These are phyloP conservation scores for Coniophora puteana DNA, from an alignment of 1,284 basidiomycete species.

Conservation along the genomic window DNA sequence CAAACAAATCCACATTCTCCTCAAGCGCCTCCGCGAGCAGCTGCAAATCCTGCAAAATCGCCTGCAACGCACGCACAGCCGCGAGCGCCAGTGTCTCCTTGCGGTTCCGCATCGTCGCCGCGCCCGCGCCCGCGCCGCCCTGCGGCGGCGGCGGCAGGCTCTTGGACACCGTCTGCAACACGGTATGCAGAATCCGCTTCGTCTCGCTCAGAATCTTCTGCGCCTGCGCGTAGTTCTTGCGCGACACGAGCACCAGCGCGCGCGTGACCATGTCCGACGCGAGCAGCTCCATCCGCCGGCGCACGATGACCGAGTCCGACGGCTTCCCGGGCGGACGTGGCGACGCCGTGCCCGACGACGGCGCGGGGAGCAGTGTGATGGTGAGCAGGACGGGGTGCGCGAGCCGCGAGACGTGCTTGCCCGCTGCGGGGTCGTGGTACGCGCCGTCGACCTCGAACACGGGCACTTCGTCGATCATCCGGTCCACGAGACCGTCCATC, in stretches of 20 bases:
- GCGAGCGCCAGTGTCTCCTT: constrained; percentile 70
- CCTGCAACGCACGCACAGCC: constrained; percentile 76
- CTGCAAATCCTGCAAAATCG: constrained; percentile 83
- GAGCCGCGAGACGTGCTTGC: constrained; percentile 79
- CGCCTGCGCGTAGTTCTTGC: constrained; percentile 84
- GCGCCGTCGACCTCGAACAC: constrained; percentile 90
- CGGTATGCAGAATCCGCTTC: constrained; percentile 80
- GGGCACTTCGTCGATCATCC: constrained; percentile 91
- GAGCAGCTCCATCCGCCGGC: constrained; percentile 91
- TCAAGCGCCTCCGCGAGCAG: constrained; percentile 81
- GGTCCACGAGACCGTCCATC: constrained; percentile 82
- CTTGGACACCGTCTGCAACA: constrained; percentile 77
- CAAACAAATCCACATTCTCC: constrained; percentile 87
- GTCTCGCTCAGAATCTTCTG: constrained; percentile 87
- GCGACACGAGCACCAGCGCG: constrained; percentile 82
- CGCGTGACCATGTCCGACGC: constrained; percentile 94
- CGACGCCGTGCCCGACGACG: constrained; percentile 31
- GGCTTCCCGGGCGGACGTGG: constrained; percentile 46
- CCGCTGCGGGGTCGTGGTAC: constrained; percentile 84
- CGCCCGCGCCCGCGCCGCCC: constrained; percentile 37
- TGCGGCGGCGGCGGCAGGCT: constrained; percentile 53
- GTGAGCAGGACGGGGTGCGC: constrained; percentile 88
- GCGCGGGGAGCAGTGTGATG: constrained; percentile 74
- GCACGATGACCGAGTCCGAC: constrained; percentile 83
- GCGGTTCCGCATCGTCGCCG: constrained; percentile 61